Evolutionary conservation across 257 asterid genomes (phyloP).

Genomic region (Solanum sitiens): DNA sequence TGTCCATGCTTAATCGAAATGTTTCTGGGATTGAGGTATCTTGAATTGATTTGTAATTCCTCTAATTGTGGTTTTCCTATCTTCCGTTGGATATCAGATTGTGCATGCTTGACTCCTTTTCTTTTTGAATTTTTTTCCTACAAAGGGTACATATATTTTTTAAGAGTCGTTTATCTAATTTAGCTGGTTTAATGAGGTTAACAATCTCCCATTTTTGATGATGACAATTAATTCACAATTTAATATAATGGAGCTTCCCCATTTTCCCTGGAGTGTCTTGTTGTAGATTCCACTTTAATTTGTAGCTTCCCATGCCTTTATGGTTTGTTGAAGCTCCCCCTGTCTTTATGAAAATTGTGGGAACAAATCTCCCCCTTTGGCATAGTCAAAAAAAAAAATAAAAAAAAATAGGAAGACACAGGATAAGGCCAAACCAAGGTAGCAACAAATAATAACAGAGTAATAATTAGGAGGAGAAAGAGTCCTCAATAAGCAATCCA

Average conservation of each 20-base stretch:
- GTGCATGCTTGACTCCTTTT: background rate
- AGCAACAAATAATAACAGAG: background rate
- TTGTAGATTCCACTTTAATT: no score
- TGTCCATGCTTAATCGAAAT: background rate
- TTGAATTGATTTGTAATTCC: background rate
- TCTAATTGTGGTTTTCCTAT: background rate
- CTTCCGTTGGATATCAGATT: background rate
- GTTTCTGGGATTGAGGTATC: background rate
- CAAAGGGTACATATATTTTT: background rate
- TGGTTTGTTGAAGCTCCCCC: background rate
- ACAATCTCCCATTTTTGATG: background rate
- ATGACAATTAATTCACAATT: background rate
- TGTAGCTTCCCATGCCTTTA: background rate
- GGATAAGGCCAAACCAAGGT: no score
- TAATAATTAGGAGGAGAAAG: no score
- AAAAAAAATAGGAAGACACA: no score
- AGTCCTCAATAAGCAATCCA: background rate
- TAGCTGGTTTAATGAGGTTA: background rate
- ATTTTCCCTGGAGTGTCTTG: background rate
- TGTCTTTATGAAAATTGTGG: background rate
- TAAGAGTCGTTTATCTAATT: background rate
- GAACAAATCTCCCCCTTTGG: background rate
- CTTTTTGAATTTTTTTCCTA: background rate
- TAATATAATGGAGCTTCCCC: background rate
- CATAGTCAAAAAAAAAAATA: background rate